Evolutionary conservation across 164 flowering plant species (phyloP).

Genomic region (Magnolia officinalis): DNA sequence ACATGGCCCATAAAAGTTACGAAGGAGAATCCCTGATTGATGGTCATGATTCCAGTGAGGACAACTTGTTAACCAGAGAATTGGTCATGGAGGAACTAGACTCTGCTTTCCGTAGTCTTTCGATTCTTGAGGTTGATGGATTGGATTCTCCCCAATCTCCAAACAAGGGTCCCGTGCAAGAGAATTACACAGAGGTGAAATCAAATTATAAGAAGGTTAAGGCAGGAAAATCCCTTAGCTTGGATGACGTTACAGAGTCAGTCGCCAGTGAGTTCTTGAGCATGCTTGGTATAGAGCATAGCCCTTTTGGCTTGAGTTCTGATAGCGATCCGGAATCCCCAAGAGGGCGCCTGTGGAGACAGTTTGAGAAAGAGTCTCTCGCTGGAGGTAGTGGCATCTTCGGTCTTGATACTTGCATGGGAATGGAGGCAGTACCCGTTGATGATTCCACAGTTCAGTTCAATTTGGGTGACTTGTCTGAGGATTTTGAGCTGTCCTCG

Average conservation of each 20-base stretch:
- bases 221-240: conserved; percentile 46
- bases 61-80: conserved; percentile 26
- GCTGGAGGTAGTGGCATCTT: conserved; percentile 42
- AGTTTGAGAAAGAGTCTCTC: conserved; percentile 81
- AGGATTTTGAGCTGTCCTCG: conserved; percentile 43
- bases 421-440: conserved; percentile 24
- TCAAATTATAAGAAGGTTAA: conserved; percentile 24
- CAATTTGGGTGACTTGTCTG: conserved; percentile 24
- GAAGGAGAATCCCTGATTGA: conserved; percentile 15
- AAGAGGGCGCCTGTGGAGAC: conserved; percentile 73
- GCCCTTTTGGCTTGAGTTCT: conserved; percentile 67
- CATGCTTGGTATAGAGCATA: conserved; percentile 75
- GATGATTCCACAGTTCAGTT: conserved; percentile 18
- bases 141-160: conserved; percentile 39
- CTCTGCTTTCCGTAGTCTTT: conserved; percentile 37
- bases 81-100: conserved; percentile 52
- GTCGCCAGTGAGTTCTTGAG: conserved; percentile 78
- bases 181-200: conserved; percentile 25
- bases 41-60: conserved; percentile 23
- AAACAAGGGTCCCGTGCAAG: conserved; percentile 14
- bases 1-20: conserved; percentile 12
- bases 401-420: conserved; percentile 40
- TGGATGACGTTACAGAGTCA: conserved; percentile 61
- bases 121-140: conserved; percentile 37
- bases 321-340: conserved; percentile 88